phyloP scores from a whole-genome alignment of 768 basidiomycete genomes.

The Peribolospora kevripleyi region DNA sequence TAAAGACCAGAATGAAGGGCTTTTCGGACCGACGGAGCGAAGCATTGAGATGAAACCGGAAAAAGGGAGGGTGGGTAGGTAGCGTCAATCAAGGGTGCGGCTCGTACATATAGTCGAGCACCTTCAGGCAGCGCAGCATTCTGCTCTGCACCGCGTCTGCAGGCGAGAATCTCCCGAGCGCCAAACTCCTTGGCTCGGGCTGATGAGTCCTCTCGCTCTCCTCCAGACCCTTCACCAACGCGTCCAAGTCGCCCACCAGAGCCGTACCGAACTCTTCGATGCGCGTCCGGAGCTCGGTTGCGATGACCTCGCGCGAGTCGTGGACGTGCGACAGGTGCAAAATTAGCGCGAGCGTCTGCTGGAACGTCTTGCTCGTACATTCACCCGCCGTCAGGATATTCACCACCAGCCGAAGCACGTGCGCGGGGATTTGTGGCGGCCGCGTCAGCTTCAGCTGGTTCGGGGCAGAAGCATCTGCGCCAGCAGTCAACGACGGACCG shows the following conservation, averaged over 20 bases:
- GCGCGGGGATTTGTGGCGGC: slow-evolving; percentile 62
- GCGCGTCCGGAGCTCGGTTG: slow-evolving; percentile 59
- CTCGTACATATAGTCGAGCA: slow-evolving; percentile 73
- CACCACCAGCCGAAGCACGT: slow-evolving; percentile 70
- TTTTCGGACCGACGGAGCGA: too few relatives aligned
- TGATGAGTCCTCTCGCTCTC: slow-evolving; percentile 8
- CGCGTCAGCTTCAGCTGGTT: slow-evolving; percentile 13
- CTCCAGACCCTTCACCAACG: slow-evolving; percentile 41
- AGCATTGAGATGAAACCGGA: too few relatives aligned
- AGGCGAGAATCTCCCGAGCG: slow-evolving; percentile 74
- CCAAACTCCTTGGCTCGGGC: slow-evolving; percentile 18
- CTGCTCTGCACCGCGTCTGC: slow-evolving; percentile 93
- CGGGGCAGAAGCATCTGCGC: background rate
- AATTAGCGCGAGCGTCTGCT: slow-evolving; percentile 70
- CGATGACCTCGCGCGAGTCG: slow-evolving; percentile 66
- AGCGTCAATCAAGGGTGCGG: too few relatives aligned
- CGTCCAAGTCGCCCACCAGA: slow-evolving; percentile 51
- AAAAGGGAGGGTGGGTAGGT: too few relatives aligned
- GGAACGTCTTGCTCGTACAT: slow-evolving; percentile 89
- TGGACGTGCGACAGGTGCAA: slow-evolving; percentile 75
- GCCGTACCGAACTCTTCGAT: slow-evolving; percentile 67
- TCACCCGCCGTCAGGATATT: slow-evolving; percentile 95
- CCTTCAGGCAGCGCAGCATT: slow-evolving; percentile 78
- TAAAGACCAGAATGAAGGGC: too few relatives aligned
- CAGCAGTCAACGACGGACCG: background rate